phyloP scores from a whole-genome alignment of 2,329 filamentous ascomycete species.

The Phoma herbarum region DNA sequence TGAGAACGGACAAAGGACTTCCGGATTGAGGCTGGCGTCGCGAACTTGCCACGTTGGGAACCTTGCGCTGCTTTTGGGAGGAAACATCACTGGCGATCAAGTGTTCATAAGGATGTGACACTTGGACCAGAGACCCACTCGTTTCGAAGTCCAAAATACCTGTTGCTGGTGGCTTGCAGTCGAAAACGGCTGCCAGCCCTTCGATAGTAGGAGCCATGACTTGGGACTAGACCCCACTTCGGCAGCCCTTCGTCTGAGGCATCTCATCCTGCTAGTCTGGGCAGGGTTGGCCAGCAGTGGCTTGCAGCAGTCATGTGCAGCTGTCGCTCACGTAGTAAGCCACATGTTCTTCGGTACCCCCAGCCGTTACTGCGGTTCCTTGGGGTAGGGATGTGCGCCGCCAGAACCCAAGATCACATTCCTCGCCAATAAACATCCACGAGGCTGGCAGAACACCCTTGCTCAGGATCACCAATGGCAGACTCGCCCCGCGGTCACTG shows the following conservation, averaged over 20 bases:
- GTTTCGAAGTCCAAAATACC: slow-evolving; percentile 39
- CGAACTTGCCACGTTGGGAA: slow-evolving; percentile 45
- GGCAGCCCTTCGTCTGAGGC: slow-evolving; percentile 31
- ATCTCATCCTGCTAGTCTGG: slow-evolving; percentile 29
- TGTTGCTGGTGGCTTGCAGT: slow-evolving; percentile 38
- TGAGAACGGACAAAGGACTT: slow-evolving; percentile 54
- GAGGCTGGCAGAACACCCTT: slow-evolving; percentile 27
- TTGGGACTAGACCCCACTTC: slow-evolving; percentile 36
- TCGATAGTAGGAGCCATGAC: slow-evolving; percentile 33
- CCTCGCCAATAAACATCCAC: slow-evolving; percentile 38
- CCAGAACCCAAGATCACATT: slow-evolving; percentile 36
- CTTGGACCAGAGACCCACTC: slow-evolving; percentile 24
- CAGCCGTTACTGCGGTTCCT: slow-evolving; percentile 34
- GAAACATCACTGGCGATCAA: slow-evolving; percentile 30
- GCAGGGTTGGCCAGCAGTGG: slow-evolving; percentile 33
- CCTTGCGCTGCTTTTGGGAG: slow-evolving; percentile 48
- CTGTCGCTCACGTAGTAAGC: slow-evolving; percentile 29
- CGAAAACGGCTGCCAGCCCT: slow-evolving; percentile 43
- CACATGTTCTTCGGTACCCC: slow-evolving; percentile 33
- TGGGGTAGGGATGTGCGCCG: slow-evolving; percentile 29
- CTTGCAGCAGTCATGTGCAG: slow-evolving; percentile 39
- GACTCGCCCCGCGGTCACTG: slow-evolving; percentile 27
- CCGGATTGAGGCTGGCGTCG: slow-evolving; percentile 49
- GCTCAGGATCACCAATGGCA: slow-evolving; percentile 26
- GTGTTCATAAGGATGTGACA: slow-evolving; percentile 25